Conservation (phyloP, 331 rosid genomes). For the Cucumis variabilis region DNA sequence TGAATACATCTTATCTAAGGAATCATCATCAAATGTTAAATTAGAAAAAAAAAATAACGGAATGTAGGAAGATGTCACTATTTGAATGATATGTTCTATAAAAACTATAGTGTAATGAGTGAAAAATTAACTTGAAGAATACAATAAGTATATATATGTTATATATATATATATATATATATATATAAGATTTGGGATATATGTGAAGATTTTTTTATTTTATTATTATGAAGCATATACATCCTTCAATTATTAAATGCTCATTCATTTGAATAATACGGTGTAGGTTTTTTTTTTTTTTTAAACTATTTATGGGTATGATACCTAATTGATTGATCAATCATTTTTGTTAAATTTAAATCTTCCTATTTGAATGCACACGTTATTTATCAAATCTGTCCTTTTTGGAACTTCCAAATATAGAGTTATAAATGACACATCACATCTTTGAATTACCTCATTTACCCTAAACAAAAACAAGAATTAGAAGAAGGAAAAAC, state of each 20-base stretch:
- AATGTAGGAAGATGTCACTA: too few species aligned
- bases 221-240: not conserved
- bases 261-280: not conserved
- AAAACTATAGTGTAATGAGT: not conserved
- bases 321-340: not conserved
- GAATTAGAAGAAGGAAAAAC: not conserved
- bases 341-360: not conserved
- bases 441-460: not conserved
- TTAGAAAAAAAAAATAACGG: too few species aligned
- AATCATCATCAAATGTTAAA: too few species aligned
- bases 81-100: too few species aligned
- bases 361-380: not conserved
- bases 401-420: not conserved
- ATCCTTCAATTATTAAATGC: constrained; percentile 5
- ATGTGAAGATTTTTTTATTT: not conserved
- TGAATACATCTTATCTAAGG: too few species aligned
- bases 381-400: not conserved
- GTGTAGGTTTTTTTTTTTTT: not conserved
- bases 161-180: not conserved
- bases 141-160: not conserved
- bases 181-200: not conserved
- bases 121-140: not conserved
- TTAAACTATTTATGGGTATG: not conserved
- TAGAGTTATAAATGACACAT: not conserved
- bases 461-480: not conserved